A percentile compares a stretch with the other conserved stretches of the same genome.
These are phyloP conservation scores for Scheffersomyces illinoinensis DNA, from an alignment of 1,139 yeast genomes.

Conservation along the genomic window DNA sequence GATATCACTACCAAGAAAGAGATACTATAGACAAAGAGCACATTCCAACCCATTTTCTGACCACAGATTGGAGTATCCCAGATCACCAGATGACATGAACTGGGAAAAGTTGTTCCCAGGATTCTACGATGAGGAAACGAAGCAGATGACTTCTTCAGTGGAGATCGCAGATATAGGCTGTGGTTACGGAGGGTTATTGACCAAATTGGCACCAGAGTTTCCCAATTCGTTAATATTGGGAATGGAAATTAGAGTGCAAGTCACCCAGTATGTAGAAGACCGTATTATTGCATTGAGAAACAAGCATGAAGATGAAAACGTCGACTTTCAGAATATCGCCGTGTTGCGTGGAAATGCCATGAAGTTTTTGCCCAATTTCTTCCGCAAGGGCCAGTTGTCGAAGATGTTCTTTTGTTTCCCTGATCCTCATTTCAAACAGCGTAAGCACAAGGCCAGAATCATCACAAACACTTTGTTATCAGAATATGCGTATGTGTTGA, in stretches of 20 bases:
- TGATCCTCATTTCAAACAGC: slow-evolving; percentile 96
- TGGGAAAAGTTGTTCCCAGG: slow-evolving; percentile 80
- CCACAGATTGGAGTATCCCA: slow-evolving; percentile 87
- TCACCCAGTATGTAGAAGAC: slow-evolving; percentile 95
- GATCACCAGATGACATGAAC: slow-evolving; percentile 78
- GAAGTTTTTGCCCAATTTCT: slow-evolving; percentile 95
- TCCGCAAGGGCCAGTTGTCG: slow-evolving; percentile 72
- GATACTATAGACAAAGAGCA: slow-evolving; percentile 94
- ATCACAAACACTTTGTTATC: slow-evolving; percentile 83
- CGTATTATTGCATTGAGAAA: slow-evolving; percentile 84
- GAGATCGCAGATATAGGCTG: slow-evolving; percentile 97
- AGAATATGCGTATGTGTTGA: slow-evolving; percentile 89
- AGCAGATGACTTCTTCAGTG: slow-evolving; percentile 55
- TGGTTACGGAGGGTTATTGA: slow-evolving; percentile 92
- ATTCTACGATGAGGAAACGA: slow-evolving; percentile 41
- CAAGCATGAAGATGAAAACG: slow-evolving; percentile 37
- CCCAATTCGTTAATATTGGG: slow-evolving; percentile 79
- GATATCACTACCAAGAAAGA: slow-evolving; percentile 71
- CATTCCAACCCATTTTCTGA: slow-evolving; percentile 98
- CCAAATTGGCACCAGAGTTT: slow-evolving; percentile 75
- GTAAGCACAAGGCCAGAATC: slow-evolving; percentile 96
- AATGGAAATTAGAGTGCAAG: slow-evolving; percentile 97
- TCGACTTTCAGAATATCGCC: slow-evolving; percentile 73
- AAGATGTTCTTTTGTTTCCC: slow-evolving; percentile 99
- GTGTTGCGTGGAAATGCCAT: slow-evolving; percentile 95